Evolutionary conservation across 2,329 filamentous ascomycete species (phyloP), one percentile per base, ranked within the genome.

Genomic region (Albophoma yamanashiensis): DNA sequence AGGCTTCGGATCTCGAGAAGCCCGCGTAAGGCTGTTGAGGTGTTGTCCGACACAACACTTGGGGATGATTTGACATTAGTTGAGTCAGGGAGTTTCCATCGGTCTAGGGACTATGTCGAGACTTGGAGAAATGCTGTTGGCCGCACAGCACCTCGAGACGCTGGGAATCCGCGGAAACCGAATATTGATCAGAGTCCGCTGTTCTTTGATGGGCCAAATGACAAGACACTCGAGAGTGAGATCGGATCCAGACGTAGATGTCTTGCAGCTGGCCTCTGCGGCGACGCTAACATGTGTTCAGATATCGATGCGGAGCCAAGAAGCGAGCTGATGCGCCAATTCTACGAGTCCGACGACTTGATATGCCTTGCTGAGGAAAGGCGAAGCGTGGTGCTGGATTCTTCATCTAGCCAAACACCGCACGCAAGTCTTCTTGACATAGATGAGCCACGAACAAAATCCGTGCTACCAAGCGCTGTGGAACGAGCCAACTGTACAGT

Each of bases 331-430:
- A 25, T 20, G 25, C 36, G n/a, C 8, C 25, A n/a, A 2, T 60
- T 60, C 34, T 36, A 60, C 27, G 17, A 36, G 25, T 62, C 60
- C 27, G 31, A 58, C 34, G 53, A 60, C 42, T 25, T 63, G 3
- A 57, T 63, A 47, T 57, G 27, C 45, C 56, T 63, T 2, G 20
- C 36, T 20, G 17, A 34, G 5, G 27, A 34, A 34, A 8, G 7
- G n/a, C 17, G 17, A 52, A n/a, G 6, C 8, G 7, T 17, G 17
- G 17, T 25, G 25, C 14, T 11, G 25, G 25, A 20, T 4, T 17
- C 20, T 12, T 12, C 17, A 12, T 34, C 7, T 8, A 1, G 27
- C 12, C 27, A 31, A 5, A 31, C 27, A 31, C 27, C 27, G 27
- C 27, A 31, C 5, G 3, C 5, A 31, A 31, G 27, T 31, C 27